Evolutionary conservation across 2,329 filamentous ascomycete genomes (phyloP).

Genomic region (Cladosporium phlei): DNA sequence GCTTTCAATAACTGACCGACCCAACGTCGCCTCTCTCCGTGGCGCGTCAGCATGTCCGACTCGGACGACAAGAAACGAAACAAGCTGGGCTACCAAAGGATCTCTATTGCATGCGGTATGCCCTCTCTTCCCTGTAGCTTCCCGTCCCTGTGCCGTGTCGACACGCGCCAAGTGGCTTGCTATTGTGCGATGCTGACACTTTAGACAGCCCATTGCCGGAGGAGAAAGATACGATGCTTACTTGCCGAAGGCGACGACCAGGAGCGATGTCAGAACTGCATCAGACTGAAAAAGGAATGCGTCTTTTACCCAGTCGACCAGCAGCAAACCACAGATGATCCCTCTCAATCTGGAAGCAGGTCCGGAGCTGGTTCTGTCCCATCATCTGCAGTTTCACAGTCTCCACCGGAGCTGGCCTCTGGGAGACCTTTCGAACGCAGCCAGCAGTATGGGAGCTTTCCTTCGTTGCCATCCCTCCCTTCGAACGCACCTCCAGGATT

Average conservation of each 20-base stretch:
- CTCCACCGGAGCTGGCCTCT: constrained; percentile 17
- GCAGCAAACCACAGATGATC: constrained; percentile 25
- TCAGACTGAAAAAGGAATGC: constrained; percentile 89
- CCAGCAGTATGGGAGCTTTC: constrained; percentile 17
- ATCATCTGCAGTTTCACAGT: constrained; percentile 26
- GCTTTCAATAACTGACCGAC: constrained; percentile 34
- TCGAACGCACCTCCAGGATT: constrained; percentile 8
- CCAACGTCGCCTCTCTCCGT: constrained; percentile 46
- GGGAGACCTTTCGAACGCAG: constrained; percentile 17
- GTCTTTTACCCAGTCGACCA: constrained; percentile 81
- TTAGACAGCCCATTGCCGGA: constrained; percentile 73
- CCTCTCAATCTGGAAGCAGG: constrained; percentile 21
- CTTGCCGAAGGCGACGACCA: constrained; percentile 66
- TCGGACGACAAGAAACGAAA: constrained; percentile 68
- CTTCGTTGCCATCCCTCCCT: constrained; percentile 14
- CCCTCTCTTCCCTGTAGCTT: constrained; percentile 9
- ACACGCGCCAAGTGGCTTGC: constrained; percentile 12
- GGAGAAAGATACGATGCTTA: constrained; percentile 89
- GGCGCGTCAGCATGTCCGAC: constrained; percentile 42
- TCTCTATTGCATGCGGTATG: constrained; percentile 85
- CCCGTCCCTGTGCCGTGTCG: constrained; percentile 7
- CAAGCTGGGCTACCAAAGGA: constrained; percentile 92
- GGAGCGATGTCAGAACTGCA: constrained; percentile 84
- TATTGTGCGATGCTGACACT: constrained; percentile 10
- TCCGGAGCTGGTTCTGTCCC: constrained; percentile 20